Conservation (phyloP, 202 grass and related monocot genomes). For the Brachypodium distachyon region DNA sequence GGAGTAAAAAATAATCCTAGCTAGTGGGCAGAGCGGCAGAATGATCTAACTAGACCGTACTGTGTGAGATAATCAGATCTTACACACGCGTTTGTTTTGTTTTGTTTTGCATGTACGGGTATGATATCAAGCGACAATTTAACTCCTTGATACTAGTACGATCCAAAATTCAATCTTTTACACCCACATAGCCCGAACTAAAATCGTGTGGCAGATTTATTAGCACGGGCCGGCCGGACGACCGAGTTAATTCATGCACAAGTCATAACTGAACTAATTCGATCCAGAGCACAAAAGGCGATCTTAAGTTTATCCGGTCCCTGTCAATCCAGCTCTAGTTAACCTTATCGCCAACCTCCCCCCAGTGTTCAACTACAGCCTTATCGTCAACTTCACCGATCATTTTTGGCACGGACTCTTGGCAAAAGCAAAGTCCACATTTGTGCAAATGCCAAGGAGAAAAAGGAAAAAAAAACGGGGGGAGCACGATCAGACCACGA, state of each 20-base stretch:
- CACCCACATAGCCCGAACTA: neutral
- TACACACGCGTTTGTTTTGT: too few relatives aligned
- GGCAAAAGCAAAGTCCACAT: neutral
- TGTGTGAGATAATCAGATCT: too few relatives aligned
- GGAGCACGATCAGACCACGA: neutral
- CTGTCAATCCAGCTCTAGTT: neutral
- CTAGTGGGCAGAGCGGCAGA: too few relatives aligned
- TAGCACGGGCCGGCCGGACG: neutral
- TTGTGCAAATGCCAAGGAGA: neutral
- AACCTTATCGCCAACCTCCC: neutral
- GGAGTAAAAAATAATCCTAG: too few relatives aligned
- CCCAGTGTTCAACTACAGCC: neutral
- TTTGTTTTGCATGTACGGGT: too few relatives aligned
- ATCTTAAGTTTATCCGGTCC: neutral
- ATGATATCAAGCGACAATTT: too few relatives aligned
- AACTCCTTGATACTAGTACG: too few relatives aligned
- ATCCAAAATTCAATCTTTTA: too few relatives aligned
- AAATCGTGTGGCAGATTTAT: neutral
- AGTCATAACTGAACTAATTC: neutral
- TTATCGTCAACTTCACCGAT: neutral
- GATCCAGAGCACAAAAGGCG: neutral
- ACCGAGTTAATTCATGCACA: neutral
- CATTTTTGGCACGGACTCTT: constrained; percentile 7
- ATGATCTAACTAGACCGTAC: too few relatives aligned
- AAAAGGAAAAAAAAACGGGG: neutral